These are phyloP conservation scores for Trametes polyzona DNA, from an alignment of 1,284 basidiomycete species.

Conservation along the genomic window DNA sequence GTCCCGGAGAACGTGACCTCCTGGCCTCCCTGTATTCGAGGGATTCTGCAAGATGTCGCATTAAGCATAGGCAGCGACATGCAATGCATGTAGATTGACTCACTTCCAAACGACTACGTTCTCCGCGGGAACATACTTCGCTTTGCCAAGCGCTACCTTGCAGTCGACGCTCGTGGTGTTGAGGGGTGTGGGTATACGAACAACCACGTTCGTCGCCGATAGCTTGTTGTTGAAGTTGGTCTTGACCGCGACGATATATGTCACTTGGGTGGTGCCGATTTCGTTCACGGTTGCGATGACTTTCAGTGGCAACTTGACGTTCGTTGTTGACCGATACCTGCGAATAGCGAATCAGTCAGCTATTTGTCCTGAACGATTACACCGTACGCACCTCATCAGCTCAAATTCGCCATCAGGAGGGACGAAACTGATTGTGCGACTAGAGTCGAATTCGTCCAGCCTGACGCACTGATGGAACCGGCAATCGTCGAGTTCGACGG, in stretches of 20 bases:
- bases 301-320: slow-evolving; percentile 92
- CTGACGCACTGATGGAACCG: slow-evolving; percentile 99
- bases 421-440: slow-evolving; percentile 93
- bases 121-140: slow-evolving; percentile 95
- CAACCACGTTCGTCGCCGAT: slow-evolving; percentile 89
- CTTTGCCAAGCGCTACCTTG: slow-evolving; percentile 92
- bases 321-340: slow-evolving; percentile 94
- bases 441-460: slow-evolving; percentile 91
- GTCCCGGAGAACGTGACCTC: slow-evolving; percentile 88
- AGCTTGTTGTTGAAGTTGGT: slow-evolving; percentile 92
- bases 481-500: slow-evolving; percentile 96
- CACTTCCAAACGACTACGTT: slow-evolving; percentile 98
- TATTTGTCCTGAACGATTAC: slow-evolving; percentile 5
- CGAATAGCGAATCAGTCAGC: not conserved
- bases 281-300: slow-evolving; percentile 93
- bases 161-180: slow-evolving; percentile 93
- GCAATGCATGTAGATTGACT: slow-evolving; percentile 40
- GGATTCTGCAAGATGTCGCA: slow-evolving; percentile 62
- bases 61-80: not conserved
- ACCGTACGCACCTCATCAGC: slow-evolving; percentile 79
- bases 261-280: slow-evolving; percentile 88
- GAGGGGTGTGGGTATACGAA: slow-evolving; percentile 94
- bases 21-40: slow-evolving; percentile 90
- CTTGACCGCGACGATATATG: slow-evolving; percentile 89
- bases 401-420: slow-evolving; percentile 99